Evolutionary conservation across 352 stramenopile species (phyloP), one percentile per base, ranked within the genome.

Genomic region (Globisporangium alternatum): DNA sequence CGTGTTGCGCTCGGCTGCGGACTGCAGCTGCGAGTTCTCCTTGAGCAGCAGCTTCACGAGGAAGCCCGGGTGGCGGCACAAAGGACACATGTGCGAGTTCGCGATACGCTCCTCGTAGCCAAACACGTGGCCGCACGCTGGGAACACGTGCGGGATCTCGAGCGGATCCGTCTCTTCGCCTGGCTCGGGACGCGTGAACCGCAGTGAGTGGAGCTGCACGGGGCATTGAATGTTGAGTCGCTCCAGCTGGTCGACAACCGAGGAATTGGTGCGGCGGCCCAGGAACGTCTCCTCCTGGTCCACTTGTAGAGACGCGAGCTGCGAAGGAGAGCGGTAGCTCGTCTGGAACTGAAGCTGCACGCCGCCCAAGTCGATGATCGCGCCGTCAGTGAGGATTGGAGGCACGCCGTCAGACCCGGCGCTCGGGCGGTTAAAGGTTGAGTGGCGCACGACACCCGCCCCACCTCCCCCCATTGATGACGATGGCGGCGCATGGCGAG

Each of bases 271-370:
- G 5, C 30, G 39, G 0, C 49, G 60, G 21, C 21, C 35, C 28
- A n/a, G 8, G 28, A 10, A 28, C 21, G 30, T 68, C 62, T 12
- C 74, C 66, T 74, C 1, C 67, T 66, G 22, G 72, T 72, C 21
- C 28, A 70, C 58, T n/a, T 48, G 43, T 12, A 48, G 65, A n/a
- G 60, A 68, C 2, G 55, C 9, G 51, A 58, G 31, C 22, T 45
- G 52, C 8, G 52, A 44, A 17, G 13, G n/a, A 25, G 52, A 45
- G 35, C 54, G 52, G 41, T 80, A 72, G 2, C 48, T 72, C 1
- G 77, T 85, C 51, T 90, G 81, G 56, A 91, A 93, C 64, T 91
- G 81, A 17, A 93, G 68, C 61, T 91, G 81, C 33, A 93, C 82
- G 9, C 85, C 85, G 17, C 85, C 85, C 30, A 93, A 56, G 44